Base-by-base conservation (phyloP, 2,329 filamentous ascomycete genomes). In the Metarhizium album region DNA sequence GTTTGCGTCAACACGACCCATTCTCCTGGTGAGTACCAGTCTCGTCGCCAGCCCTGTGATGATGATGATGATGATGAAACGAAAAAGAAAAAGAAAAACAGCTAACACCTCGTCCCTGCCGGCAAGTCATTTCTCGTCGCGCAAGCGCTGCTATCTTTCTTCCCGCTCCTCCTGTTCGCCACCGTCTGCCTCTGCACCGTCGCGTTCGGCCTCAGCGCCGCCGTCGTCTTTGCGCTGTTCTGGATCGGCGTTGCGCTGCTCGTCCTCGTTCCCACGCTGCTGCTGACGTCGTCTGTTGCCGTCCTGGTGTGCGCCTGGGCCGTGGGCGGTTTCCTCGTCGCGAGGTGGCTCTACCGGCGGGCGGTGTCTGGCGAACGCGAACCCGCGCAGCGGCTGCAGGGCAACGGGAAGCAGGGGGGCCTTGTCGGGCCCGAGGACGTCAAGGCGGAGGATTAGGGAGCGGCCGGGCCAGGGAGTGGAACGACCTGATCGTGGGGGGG, bases 101-200 rank as follows among this genome's bases (percentile, higher is more conserved):
- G 5, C 37, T 42, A 27, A 42, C 33, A 27, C 6, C 4, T 14
- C n/a, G 11, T 20, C 16, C 11, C 35, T 14, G 33, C 23, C 35
- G n/a, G n/a, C n/a, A n/a, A 88, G 85, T 79, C 82, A 52, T 87
- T 93, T 64, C 62, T 89, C 52, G 67, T 78, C 45, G 71, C 76
- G 29, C 86, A 90, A 63, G 59, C 83, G 52, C 64, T 81, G 52
- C 74, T 90, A 54, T 82, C 81, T 14, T 75, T 81, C 52, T 65
- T 87, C 14, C 87, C 87, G 1, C 59, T 90, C 52, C 66, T 82
- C 40, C 68, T 90, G 55, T 91, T 93, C 70, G 55, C 76, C 51
- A 70, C 78, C 58, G 89, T 90, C 71, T 73, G 76, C 50, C 58
- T 83, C 40, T 80, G 78, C 38, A 78, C 83, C 53, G 67, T 83